A percentile compares a stretch with the other conserved stretches of the same genome.
Evolutionary conservation across 768 basidiomycete genomes (phyloP).

Genomic region (Podaxis mareebaensis): DNA sequence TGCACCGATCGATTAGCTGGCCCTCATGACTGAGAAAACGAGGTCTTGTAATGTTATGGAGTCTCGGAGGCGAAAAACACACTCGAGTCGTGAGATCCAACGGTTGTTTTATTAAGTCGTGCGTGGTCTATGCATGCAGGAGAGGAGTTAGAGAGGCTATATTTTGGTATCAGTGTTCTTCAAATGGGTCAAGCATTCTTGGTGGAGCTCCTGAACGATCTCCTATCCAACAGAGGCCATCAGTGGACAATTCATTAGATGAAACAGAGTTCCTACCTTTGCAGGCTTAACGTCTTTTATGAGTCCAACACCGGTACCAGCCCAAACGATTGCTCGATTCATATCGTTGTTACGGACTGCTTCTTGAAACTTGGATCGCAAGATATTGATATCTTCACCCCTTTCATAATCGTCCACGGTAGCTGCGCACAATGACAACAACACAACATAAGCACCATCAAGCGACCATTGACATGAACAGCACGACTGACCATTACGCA

Average conservation of each 20-base stretch:
- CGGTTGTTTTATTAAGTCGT: constrained; percentile 5
- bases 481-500: constrained; percentile 45
- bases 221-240: constrained; percentile 38
- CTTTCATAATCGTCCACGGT: constrained; percentile 59
- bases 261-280: constrained; percentile 28
- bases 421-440: constrained; percentile 33
- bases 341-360: constrained; percentile 46
- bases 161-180: constrained; percentile 4
- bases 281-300: constrained; percentile 46
- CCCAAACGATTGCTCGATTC: constrained; percentile 62
- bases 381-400: constrained; percentile 42
- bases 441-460: constrained; percentile 1
- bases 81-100: neutral
- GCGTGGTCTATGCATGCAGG: constrained; percentile 9
- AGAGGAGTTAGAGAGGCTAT: constrained; percentile 8
- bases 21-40: neutral
- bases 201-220: constrained; percentile 52
- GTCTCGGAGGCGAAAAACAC: constrained; percentile 1
- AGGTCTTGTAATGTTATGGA: neutral
- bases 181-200: constrained; percentile 42
- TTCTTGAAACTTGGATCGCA: constrained; percentile 46
- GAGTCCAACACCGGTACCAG: constrained; percentile 63
- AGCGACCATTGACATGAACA: constrained; percentile 3
- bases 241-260: constrained; percentile 7
- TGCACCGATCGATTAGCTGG: neutral